These are phyloP conservation scores for Penicillium silybi DNA, from an alignment of 495 filamentous ascomycete species.

Conservation along the genomic window DNA sequence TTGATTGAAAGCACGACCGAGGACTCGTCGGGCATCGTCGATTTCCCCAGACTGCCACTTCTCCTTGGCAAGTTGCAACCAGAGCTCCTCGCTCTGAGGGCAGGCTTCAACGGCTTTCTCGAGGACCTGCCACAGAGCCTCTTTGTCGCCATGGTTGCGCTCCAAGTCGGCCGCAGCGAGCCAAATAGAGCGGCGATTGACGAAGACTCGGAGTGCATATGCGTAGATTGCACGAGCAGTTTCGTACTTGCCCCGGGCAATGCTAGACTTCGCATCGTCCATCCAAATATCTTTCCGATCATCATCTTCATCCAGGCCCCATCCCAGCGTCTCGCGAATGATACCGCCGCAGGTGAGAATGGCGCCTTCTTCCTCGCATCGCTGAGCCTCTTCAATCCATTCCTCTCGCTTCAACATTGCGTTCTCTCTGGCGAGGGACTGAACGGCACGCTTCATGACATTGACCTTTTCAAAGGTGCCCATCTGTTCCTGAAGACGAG, in stretches of 20 bases:
- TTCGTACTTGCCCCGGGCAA: conserved; percentile 73
- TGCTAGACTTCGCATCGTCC: conserved; percentile 80
- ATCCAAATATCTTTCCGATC: conserved; percentile 93
- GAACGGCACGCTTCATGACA: conserved; percentile 91
- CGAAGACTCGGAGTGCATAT: conserved; percentile 84
- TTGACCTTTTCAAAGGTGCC: conserved; percentile 69
- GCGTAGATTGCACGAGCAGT: conserved; percentile 91
- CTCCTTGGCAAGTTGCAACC: conserved; percentile 93
- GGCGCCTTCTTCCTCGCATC: conserved; percentile 89
- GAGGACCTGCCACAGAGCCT: conserved; percentile 75
- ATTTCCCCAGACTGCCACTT: conserved; percentile 85
- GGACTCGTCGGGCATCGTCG: conserved; percentile 76
- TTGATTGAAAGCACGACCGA: conserved; percentile 84
- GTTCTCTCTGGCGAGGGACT: conserved; percentile 83
- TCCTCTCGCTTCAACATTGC: conserved; percentile 97
- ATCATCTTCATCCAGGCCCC: conserved; percentile 92
- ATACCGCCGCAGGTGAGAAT: conserved; percentile 82
- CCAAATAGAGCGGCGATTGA: conserved; percentile 79
- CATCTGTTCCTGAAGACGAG: conserved; percentile 87
- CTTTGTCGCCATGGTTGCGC: conserved; percentile 80
- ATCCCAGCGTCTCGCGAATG: conserved; percentile 89
- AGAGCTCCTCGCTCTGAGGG: conserved; percentile 82
- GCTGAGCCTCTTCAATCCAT: conserved; percentile 93
- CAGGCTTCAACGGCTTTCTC: conserved; percentile 94
- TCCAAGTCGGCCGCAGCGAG: conserved; percentile 87